Evolutionary conservation across 805 yeast genomes (phyloP).

Genomic region (Priceomyces carsonii): DNA sequence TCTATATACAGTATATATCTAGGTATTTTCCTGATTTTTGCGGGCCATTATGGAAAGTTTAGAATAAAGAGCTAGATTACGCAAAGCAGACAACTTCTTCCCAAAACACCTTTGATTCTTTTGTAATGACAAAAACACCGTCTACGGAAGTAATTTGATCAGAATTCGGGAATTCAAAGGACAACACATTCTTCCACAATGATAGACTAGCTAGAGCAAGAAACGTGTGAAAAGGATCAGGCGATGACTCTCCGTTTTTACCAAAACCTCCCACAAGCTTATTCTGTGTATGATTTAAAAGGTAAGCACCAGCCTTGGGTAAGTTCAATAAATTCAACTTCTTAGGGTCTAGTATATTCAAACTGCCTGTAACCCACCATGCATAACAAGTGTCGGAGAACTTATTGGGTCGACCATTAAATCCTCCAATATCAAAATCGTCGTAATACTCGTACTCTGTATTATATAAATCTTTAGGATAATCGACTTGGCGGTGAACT

Average conservation of each 20-base stretch:
- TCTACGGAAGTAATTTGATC: constrained; percentile 21
- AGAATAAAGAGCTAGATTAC: too few relatives aligned
- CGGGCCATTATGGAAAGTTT: too few relatives aligned
- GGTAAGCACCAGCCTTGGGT: constrained; percentile 38
- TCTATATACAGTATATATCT: too few relatives aligned
- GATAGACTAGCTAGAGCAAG: constrained; percentile 51
- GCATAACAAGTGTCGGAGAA: constrained; percentile 84
- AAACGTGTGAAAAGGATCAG: constrained; percentile 72
- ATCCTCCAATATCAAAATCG: constrained; percentile 68
- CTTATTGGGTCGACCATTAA: constrained; percentile 86
- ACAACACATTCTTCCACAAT: constrained; percentile 13
- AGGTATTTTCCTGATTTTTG: too few relatives aligned
- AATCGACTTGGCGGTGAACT: constrained; percentile 59
- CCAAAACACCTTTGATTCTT: constrained; percentile 11
- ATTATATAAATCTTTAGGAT: constrained; percentile 22
- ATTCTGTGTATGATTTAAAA: constrained; percentile 61
- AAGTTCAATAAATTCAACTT: constrained; percentile 34
- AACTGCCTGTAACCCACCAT: constrained; percentile 75
- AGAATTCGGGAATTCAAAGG: constrained; percentile 8
- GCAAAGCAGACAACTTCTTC: constrained; percentile 3
- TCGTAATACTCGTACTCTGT: constrained; percentile 25
- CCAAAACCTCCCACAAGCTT: constrained; percentile 72
- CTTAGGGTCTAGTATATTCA: constrained; percentile 39
- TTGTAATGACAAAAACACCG: constrained; percentile 26
- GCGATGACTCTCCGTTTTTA: constrained; percentile 60